Evolutionary conservation across 106 monocot genomes (phyloP).

Genomic region (Platanthera zijinensis): DNA sequence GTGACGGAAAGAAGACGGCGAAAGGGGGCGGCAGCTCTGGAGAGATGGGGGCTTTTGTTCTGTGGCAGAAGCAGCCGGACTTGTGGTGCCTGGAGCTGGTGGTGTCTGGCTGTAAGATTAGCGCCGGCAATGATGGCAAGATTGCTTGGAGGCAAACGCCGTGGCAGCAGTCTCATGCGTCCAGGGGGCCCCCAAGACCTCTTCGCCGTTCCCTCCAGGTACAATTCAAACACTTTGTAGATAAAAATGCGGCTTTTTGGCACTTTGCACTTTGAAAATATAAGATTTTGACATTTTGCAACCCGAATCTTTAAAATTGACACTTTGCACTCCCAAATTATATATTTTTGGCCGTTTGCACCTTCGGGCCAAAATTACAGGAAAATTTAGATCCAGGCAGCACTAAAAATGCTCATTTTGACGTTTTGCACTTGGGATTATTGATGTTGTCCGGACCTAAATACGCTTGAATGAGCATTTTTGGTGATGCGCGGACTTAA

Average conservation of each 20-base stretch:
- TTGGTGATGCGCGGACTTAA: too few relatives aligned
- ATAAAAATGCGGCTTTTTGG: background rate
- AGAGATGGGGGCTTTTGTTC: constrained; percentile 72
- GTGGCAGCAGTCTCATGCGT: constrained; percentile 58
- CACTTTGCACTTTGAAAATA: too few relatives aligned
- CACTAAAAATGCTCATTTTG: too few relatives aligned
- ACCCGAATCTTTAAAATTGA: too few relatives aligned
- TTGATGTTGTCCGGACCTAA: too few relatives aligned
- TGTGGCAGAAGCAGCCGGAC: constrained; percentile 70
- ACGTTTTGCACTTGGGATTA: too few relatives aligned
- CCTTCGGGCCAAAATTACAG: too few relatives aligned
- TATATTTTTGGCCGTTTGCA: too few relatives aligned
- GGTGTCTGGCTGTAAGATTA: constrained; percentile 72
- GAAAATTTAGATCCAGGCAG: too few relatives aligned
- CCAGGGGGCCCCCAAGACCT: constrained; percentile 60
- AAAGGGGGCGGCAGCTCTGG: constrained; percentile 20
- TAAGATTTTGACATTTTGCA: too few relatives aligned
- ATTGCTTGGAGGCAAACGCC: constrained; percentile 75
- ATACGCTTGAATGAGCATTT: too few relatives aligned
- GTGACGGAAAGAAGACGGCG: constrained; percentile 16
- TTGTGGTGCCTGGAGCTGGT: constrained; percentile 73
- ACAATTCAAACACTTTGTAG: background rate
- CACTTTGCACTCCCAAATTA: too few relatives aligned
- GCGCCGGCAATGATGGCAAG: constrained; percentile 67
- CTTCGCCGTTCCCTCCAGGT: constrained; percentile 77